These are phyloP conservation scores for Globisporangium paroecandrum DNA, from an alignment of 352 stramenopile species.

Conservation along the genomic window DNA sequence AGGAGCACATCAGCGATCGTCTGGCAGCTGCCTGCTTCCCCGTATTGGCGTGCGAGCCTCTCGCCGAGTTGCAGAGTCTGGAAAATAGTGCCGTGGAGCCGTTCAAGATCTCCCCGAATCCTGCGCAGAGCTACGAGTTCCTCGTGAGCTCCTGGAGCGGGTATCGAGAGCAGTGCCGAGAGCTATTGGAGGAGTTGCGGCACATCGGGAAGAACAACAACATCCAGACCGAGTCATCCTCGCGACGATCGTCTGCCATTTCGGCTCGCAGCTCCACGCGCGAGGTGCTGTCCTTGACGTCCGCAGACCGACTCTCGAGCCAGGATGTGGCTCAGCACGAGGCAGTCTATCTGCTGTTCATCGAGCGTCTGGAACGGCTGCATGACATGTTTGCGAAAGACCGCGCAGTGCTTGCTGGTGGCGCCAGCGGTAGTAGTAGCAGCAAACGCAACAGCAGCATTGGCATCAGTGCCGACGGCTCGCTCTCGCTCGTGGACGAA, in stretches of 20 bases:
- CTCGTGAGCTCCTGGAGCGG: slow-evolving; percentile 51
- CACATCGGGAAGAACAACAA: slow-evolving; percentile 63
- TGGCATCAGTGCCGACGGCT: slow-evolving; percentile 16
- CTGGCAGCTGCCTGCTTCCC: slow-evolving; percentile 62
- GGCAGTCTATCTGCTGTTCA: slow-evolving; percentile 45
- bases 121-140: slow-evolving; percentile 50
- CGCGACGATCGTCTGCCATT: slow-evolving; percentile 15
- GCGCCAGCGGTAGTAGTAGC: too few species aligned
- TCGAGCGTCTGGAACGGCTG: slow-evolving; percentile 47
- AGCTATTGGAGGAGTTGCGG: slow-evolving; percentile 54
- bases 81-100: slow-evolving; percentile 31
- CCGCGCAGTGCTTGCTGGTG: neutral
- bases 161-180: slow-evolving; percentile 43
- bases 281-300: slow-evolving; percentile 42
- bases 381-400: slow-evolving; percentile 28
- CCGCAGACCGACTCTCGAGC: slow-evolving; percentile 40
- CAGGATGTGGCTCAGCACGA: slow-evolving; percentile 72
- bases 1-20: slow-evolving; percentile 55
- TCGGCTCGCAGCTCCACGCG: slow-evolving; percentile 15
- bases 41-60: slow-evolving; percentile 41
- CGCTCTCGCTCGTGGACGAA: slow-evolving; percentile 34
- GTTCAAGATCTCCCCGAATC: slow-evolving; percentile 38
- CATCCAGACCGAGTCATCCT: slow-evolving; percentile 47
- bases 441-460: slow-evolving; percentile 24
- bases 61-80: slow-evolving; percentile 36